phyloP scores from a whole-genome alignment of 768 basidiomycete genomes.

The Tylopilus vinaceipallidus region DNA sequence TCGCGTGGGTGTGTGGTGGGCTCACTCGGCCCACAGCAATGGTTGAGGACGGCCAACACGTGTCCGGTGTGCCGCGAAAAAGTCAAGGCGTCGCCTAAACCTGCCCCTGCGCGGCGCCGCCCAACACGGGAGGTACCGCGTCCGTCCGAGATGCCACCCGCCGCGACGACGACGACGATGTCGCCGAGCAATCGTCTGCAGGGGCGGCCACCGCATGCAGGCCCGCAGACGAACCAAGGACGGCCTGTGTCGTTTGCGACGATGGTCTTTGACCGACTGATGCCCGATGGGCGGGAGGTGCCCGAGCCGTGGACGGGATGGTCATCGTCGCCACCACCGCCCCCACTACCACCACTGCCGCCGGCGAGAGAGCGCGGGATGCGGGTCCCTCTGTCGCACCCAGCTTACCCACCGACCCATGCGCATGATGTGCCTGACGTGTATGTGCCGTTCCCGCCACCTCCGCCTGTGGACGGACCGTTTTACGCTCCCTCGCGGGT shows the following conservation, averaged over 20 bases:
- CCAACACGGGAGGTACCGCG: slow-evolving; percentile 2
- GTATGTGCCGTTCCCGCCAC: not conserved
- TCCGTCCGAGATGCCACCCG: slow-evolving; percentile 12
- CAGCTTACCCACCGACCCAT: not conserved
- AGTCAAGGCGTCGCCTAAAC: slow-evolving; percentile 37
- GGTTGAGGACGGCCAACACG: slow-evolving; percentile 72
- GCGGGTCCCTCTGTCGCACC: slow-evolving; percentile 4
- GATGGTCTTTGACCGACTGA: slow-evolving; percentile 22
- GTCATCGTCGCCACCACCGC: slow-evolving; percentile 4
- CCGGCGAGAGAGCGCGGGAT: slow-evolving; percentile 4
- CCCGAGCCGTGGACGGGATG: too few relatives aligned
- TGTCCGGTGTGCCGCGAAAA: slow-evolving; percentile 79
- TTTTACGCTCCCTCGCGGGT: slow-evolving; percentile 3
- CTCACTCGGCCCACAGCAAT: slow-evolving; percentile 50
- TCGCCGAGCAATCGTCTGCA: not conserved
- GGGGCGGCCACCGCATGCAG: slow-evolving; percentile 6
- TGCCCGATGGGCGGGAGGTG: slow-evolving; percentile 14
- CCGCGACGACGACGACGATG: not conserved
- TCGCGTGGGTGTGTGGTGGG: too few relatives aligned
- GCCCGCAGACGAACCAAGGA: slow-evolving; percentile 8
- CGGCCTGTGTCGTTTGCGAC: slow-evolving; percentile 17
- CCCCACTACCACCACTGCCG: not conserved
- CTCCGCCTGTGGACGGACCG: slow-evolving; percentile 5
- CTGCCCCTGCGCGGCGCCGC: slow-evolving; percentile 21
- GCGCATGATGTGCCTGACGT: slow-evolving; percentile 4